A percentile compares a stretch with the other conserved stretches of the same genome.
These are phyloP conservation scores for Ustilago shanxiensis DNA, from an alignment of 1,284 basidiomycete species.

Conservation along the genomic window DNA sequence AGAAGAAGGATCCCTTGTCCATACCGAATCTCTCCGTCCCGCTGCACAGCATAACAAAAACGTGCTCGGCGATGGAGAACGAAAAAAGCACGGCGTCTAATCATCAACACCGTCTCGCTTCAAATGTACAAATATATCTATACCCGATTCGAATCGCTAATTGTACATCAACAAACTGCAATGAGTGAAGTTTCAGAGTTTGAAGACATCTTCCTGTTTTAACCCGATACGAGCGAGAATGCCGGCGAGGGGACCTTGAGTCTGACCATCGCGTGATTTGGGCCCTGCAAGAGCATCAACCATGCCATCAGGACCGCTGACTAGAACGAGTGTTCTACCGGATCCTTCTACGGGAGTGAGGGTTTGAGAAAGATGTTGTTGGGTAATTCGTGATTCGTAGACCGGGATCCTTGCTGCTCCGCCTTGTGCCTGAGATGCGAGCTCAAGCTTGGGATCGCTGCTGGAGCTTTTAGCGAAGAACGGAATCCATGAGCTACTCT, in stretches of 20 bases:
- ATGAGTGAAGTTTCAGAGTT: conserved; percentile 27
- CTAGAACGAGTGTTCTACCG: conserved; percentile 28
- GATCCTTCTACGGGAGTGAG: background rate
- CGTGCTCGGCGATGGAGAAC: conserved; percentile 34
- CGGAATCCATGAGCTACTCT: conserved; percentile 10
- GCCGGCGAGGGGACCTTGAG: conserved; percentile 43
- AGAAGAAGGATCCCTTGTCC: conserved; percentile 22
- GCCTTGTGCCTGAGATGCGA: background rate
- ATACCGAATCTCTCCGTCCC: conserved; percentile 33
- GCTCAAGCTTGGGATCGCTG: conserved; percentile 7
- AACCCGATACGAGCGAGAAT: conserved; percentile 28
- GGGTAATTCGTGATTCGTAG: conserved; percentile 41
- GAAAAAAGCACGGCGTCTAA: conserved; percentile 39
- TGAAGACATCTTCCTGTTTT: conserved; percentile 45
- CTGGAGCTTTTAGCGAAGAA: conserved; percentile 17
- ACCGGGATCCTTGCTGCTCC: conserved; percentile 26
- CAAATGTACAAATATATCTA: conserved; percentile 1
- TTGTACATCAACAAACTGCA: background rate
- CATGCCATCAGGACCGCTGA: conserved; percentile 57
- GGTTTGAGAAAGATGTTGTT: conserved; percentile 23
- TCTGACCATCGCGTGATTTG: conserved; percentile 38
- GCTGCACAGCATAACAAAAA: conserved; percentile 22
- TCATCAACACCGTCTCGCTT: too few relatives aligned
- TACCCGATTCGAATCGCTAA: conserved; percentile 2
- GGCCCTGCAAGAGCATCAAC: conserved; percentile 42